Conservation (phyloP, 148 eudicot species). For the Linanthus parryae region DNA sequence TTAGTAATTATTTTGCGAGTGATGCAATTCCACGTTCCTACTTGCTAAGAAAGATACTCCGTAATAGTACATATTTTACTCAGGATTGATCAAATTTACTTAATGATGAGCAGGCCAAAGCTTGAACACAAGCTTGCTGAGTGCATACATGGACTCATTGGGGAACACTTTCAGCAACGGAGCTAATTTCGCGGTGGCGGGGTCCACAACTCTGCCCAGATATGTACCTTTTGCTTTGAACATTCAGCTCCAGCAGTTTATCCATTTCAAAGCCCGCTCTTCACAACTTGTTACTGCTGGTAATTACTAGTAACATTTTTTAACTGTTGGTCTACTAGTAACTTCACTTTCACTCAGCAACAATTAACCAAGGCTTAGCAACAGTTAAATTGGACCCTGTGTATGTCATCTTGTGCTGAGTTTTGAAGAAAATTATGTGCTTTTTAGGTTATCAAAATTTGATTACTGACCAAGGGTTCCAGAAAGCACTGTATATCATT, state of each 20-base stretch:
- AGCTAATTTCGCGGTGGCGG: conserved; percentile 78
- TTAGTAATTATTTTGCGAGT: too few species aligned
- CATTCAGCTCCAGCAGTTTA: conserved; percentile 75
- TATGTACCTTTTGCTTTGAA: conserved; percentile 57
- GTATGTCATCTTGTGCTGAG: too few species aligned
- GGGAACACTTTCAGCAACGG: conserved; percentile 67
- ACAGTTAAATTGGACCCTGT: too few species aligned
- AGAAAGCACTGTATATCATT: conserved; percentile 69
- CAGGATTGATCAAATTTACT: too few species aligned
- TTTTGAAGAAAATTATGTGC: too few species aligned
- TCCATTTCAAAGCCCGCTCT: conserved; percentile 65
- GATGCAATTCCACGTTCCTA: too few species aligned
- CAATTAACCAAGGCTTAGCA: too few species aligned
- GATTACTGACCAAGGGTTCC: conserved; percentile 42
- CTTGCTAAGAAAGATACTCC: too few species aligned
- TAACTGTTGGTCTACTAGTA: too few species aligned
- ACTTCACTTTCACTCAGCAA: too few species aligned
- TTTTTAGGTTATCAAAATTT: conserved; percentile 38
- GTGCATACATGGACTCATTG: conserved; percentile 76
- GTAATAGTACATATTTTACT: too few species aligned
- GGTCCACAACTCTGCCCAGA: conserved; percentile 74
- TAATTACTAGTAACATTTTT: too few species aligned
- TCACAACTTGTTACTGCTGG: conserved; percentile 62
- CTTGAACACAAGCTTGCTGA: conserved; percentile 48
- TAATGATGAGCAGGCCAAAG: conserved; percentile 62